A percentile compares a stretch with the other conserved stretches of the same genome.
phyloP scores from a whole-genome alignment of 805 yeast genomes.

The Myxozyma sirexii region DNA sequence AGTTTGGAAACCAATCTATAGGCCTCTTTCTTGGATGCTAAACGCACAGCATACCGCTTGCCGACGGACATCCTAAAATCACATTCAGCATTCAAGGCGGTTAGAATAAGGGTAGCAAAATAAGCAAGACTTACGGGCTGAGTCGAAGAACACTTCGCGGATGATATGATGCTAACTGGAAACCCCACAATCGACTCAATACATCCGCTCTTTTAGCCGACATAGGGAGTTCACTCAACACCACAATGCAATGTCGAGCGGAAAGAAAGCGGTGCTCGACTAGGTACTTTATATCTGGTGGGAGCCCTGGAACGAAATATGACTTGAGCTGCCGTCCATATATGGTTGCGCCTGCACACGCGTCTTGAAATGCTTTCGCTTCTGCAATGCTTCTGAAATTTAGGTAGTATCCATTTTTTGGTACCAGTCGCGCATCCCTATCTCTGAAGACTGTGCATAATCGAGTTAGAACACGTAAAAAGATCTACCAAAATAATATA shows the following conservation, averaged over 20 bases:
- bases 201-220: neutral
- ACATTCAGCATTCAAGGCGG: neutral
- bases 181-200: neutral
- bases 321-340: neutral
- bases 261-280: neutral
- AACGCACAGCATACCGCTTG: constrained; percentile 7
- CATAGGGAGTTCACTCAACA: constrained; percentile 1
- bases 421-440: neutral
- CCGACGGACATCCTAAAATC: neutral
- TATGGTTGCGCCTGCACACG: neutral
- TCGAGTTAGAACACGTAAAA: no score
- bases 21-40: constrained; percentile 12
- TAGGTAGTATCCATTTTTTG: neutral
- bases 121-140: constrained; percentile 1
- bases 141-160: neutral
- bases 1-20: constrained; percentile 8
- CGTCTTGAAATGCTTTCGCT: neutral
- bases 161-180: neutral
- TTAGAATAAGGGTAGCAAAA: neutral
- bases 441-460: constrained; percentile 1
- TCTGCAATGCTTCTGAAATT: neutral
- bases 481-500: no score
- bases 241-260: neutral
- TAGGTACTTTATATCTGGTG: neutral
- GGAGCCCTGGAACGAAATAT: neutral